These are phyloP conservation scores for Diplodia corticola DNA, from an alignment of 2,329 filamentous ascomycete genomes.

Conservation along the genomic window DNA sequence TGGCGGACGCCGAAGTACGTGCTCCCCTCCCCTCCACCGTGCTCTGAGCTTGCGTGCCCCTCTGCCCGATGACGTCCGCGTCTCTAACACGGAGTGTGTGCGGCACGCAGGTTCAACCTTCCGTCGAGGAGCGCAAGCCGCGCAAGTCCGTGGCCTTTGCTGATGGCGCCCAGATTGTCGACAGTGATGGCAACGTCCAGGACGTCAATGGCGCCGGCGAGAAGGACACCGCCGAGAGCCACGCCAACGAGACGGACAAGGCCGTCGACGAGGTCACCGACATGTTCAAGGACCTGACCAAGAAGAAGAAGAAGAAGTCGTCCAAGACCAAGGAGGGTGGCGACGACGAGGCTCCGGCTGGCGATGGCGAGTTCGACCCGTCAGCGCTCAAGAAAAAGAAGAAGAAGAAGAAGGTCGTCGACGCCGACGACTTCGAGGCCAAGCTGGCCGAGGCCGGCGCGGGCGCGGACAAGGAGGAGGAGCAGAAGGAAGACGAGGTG, in stretches of 20 bases:
- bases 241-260: conserved; percentile 56
- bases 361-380: conserved; percentile 64
- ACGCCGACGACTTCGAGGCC: conserved; percentile 65
- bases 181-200: conserved; percentile 83
- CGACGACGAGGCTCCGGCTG: conserved; percentile 50
- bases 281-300: conserved; percentile 66
- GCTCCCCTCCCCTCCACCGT: conserved; percentile 9
- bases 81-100: conserved; percentile 8
- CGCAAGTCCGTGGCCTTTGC: conserved; percentile 95
- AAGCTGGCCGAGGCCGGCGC: conserved; percentile 63
- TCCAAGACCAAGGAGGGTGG: conserved; percentile 61
- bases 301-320: conserved; percentile 70
- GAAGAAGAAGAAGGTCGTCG: conserved; percentile 71
- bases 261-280: conserved; percentile 64
- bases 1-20: conserved; percentile 46
- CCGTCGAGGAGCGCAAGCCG: conserved; percentile 62
- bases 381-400: conserved; percentile 82
- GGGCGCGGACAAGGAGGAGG: conserved; percentile 58
- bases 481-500: conserved; percentile 45
- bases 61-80: conserved; percentile 22
- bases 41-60: conserved; percentile 5
- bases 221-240: conserved; percentile 79
- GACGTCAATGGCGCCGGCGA: conserved; percentile 72
- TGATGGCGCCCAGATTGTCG: conserved; percentile 82
- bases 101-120: conserved; percentile 32